Evolutionary conservation across 129 eudicot genomes (phyloP).

Genomic region (Flaveria ramosissima): DNA sequence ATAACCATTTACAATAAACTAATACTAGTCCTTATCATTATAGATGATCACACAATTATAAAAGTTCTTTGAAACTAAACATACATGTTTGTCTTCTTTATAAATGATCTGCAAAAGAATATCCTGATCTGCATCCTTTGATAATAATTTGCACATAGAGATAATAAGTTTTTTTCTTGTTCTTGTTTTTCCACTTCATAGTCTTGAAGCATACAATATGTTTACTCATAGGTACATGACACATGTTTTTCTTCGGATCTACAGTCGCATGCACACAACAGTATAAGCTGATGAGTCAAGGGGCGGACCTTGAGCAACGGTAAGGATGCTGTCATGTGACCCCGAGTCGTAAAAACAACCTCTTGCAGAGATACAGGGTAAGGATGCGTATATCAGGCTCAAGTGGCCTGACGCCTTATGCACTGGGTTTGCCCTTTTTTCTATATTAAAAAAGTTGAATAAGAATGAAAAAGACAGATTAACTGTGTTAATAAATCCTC

Average conservation of each 20-base stretch:
- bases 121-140: background rate
- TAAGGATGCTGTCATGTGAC: background rate
- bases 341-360: no score
- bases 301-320: no score
- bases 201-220: background rate
- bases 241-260: background rate
- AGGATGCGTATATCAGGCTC: no score
- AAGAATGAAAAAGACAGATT: background rate
- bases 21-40: background rate
- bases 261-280: background rate
- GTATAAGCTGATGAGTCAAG: background rate
- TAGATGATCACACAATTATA: background rate
- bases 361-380: no score
- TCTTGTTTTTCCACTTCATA: background rate
- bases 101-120: background rate
- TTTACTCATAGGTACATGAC: background rate
- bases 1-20: background rate
- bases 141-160: background rate
- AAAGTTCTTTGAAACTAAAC: background rate
- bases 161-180: background rate
- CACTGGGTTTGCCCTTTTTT: background rate
- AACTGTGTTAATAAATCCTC: no score
- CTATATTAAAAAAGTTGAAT: background rate
- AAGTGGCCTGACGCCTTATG: no score
- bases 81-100: background rate